Percentiles rank a stretch among this genome's conserved stretches.
Evolutionary conservation across 116 monocot species (phyloP).

Genomic region (Papilionanthe hybrid): DNA sequence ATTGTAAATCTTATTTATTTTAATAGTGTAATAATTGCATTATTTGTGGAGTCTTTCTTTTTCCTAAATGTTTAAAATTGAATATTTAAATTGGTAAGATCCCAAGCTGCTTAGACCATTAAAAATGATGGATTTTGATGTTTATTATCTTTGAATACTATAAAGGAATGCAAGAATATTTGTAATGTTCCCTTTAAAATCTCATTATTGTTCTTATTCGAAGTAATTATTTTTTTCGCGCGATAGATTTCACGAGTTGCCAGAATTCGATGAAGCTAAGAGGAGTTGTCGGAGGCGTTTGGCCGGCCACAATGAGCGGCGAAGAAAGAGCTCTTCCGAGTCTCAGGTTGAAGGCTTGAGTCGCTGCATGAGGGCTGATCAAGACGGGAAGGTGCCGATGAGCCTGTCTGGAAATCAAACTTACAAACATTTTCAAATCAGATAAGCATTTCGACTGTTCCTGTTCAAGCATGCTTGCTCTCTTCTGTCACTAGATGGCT

Average conservation of each 20-base stretch:
- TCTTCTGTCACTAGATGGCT: conserved; percentile 69
- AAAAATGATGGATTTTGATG: no score
- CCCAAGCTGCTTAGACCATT: no score
- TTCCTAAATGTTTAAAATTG: no score
- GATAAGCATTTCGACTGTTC: conserved; percentile 19
- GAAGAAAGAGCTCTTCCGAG: conserved; percentile 60
- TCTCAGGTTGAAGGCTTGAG: conserved; percentile 48
- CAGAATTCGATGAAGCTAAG: conserved; percentile 74
- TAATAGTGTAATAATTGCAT: no score
- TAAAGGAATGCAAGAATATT: background rate
- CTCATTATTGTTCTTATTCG: background rate
- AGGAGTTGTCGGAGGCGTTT: conserved; percentile 74
- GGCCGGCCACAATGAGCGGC: conserved; percentile 77
- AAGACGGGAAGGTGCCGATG: conserved; percentile 32
- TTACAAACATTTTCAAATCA: conserved; percentile 70
- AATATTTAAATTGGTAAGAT: no score
- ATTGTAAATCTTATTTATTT: no score
- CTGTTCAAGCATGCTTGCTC: conserved; percentile 59
- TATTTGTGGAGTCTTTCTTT: no score
- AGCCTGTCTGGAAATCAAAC: conserved; percentile 31
- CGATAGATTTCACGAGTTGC: conserved; percentile 54
- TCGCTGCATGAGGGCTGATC: conserved; percentile 43
- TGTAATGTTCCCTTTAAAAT: background rate
- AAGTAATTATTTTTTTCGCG: background rate
- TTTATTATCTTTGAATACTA: no score